A percentile compares a stretch with the other conserved stretches of the same genome.
These are phyloP conservation scores for Fomitopsis serialis DNA, from an alignment of 768 basidiomycete species.

Conservation along the genomic window DNA sequence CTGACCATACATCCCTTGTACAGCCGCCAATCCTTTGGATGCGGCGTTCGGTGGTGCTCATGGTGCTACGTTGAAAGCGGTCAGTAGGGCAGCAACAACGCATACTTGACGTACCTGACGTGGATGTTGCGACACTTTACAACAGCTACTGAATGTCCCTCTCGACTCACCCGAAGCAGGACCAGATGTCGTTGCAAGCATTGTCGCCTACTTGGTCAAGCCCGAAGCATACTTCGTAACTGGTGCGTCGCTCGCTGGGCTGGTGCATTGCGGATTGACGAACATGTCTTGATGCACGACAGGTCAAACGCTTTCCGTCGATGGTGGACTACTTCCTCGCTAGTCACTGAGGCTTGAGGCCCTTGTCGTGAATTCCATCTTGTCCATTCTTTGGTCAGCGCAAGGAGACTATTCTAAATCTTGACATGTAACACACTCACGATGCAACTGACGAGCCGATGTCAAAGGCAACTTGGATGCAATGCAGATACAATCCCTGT, in stretches of 20 bases:
- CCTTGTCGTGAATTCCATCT: no score
- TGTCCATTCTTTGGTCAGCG: no score
- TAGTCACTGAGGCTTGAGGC: no score
- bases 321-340: no score
- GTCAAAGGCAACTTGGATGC: no score
- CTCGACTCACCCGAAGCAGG: neutral
- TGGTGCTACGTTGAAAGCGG: neutral
- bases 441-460: no score
- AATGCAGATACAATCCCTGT: no score
- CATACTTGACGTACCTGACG: no score
- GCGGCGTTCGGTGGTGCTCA: neutral
- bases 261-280: neutral
- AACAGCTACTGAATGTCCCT: neutral
- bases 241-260: constrained; percentile 1
- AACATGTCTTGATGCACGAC: neutral
- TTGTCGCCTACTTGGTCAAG: constrained; percentile 18
- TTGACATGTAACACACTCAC: no score
- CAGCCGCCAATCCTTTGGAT: neutral
- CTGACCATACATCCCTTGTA: neutral
- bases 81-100: neutral
- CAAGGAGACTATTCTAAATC: no score
- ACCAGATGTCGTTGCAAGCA: constrained; percentile 10
- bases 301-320: neutral
- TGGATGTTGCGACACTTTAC: no score
- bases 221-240: constrained; percentile 17